A percentile compares a stretch with the other conserved stretches of the same genome.
Conservation (phyloP, 495 filamentous ascomycete genomes). For the Penicillium waksmanii region DNA sequence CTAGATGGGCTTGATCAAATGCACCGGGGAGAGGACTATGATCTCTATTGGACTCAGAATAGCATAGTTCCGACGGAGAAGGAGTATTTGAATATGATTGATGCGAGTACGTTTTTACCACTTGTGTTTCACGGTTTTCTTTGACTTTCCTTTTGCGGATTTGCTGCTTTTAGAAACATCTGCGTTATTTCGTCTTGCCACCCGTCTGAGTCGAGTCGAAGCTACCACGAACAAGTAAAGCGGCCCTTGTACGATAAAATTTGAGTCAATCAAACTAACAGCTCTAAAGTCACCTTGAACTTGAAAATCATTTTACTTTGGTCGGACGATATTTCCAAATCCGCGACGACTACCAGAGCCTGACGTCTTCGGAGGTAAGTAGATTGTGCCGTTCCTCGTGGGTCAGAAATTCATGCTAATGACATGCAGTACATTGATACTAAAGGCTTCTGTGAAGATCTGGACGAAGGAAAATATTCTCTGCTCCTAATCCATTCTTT, state of each 20-base stretch:
- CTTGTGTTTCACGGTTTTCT: background rate
- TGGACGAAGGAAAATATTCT: slow-evolving; percentile 6
- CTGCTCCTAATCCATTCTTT: background rate
- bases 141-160: background rate
- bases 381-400: background rate
- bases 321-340: slow-evolving; percentile 4
- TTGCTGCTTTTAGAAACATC: slow-evolving; percentile 3
- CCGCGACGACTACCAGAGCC: slow-evolving; percentile 2
- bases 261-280: background rate
- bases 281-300: background rate
- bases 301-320: background rate
- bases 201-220: slow-evolving; percentile 1
- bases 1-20: background rate
- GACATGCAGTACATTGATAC: background rate
- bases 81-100: slow-evolving; percentile 6
- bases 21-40: background rate
- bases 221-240: background rate
- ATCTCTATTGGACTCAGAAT: slow-evolving; percentile 2
- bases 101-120: background rate
- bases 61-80: background rate
- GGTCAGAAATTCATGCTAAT: background rate
- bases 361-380: background rate
- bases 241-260: background rate
- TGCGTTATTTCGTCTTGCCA: background rate
- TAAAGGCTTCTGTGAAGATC: slow-evolving; percentile 1